Evolutionary conservation across 1,284 basidiomycete genomes (phyloP).

Genomic region (Chondrostereum purpureum): DNA sequence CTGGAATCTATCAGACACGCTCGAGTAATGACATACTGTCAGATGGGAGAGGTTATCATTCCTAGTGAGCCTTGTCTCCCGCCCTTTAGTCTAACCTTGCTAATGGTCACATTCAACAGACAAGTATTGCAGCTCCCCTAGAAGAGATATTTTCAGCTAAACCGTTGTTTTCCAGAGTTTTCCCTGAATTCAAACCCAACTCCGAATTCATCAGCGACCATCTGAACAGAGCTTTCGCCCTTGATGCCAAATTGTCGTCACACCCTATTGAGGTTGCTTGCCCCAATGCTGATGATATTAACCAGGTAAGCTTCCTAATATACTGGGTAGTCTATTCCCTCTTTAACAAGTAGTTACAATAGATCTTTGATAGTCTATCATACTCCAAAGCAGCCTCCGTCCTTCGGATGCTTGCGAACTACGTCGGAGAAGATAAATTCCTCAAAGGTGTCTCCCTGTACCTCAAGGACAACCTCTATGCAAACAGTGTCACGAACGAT

Average conservation of each 20-base stretch:
- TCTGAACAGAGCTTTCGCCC: constrained; percentile 60
- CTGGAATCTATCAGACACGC: background rate
- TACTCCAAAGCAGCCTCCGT: constrained; percentile 87
- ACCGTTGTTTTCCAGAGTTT: constrained; percentile 42
- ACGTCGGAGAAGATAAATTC: constrained; percentile 88
- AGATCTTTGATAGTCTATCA: constrained; percentile 84
- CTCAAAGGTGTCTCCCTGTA: constrained; percentile 86
- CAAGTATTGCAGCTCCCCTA: constrained; percentile 28
- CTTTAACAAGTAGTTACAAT: constrained; percentile 1
- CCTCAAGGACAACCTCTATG: constrained; percentile 77
- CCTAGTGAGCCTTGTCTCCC: constrained; percentile 48
- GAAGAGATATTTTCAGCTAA: constrained; percentile 12
- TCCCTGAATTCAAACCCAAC: constrained; percentile 73
- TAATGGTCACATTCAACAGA: constrained; percentile 25
- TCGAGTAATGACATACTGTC: constrained; percentile 8
- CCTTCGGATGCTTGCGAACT: constrained; percentile 86
- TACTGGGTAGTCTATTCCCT: background rate
- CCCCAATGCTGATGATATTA: constrained; percentile 82
- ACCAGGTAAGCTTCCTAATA: constrained; percentile 46
- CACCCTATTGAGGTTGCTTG: constrained; percentile 95
- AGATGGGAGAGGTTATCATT: constrained; percentile 91
- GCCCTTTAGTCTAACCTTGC: background rate
- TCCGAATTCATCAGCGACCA: constrained; percentile 63
- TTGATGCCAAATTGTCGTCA: constrained; percentile 88
- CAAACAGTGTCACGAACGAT: constrained; percentile 82